These are phyloP conservation scores for Aegle marmelos DNA, from an alignment of 345 rosid species.

Conservation along the genomic window DNA sequence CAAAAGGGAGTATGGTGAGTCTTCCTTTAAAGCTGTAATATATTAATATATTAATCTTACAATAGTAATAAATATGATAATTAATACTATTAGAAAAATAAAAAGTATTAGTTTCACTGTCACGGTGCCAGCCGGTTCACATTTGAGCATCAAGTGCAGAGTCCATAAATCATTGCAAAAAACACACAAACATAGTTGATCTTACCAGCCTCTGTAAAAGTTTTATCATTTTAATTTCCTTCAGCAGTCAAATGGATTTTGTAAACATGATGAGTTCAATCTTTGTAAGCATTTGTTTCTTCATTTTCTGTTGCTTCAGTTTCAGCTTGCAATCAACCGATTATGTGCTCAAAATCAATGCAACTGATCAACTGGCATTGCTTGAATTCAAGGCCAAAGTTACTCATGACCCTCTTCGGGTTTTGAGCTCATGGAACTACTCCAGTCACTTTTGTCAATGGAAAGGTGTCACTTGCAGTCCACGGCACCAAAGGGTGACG, in stretches of 20 bases:
- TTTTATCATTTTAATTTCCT: no score
- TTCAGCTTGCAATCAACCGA: not conserved
- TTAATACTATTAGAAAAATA: no score
- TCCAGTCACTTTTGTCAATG: not conserved
- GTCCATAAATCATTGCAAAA: no score
- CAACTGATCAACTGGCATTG: slow-evolving; percentile 8
- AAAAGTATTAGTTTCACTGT: no score
- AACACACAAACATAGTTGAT: no score
- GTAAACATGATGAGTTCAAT: not conserved
- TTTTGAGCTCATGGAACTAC: not conserved
- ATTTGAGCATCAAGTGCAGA: no score
- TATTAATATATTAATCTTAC: no score
- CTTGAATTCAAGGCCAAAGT: not conserved
- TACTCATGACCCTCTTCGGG: not conserved
- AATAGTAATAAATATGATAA: no score
- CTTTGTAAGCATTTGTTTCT: not conserved
- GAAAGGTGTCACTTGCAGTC: not conserved
- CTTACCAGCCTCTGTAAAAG: no score
- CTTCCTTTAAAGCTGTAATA: no score
- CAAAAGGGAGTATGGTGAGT: no score
- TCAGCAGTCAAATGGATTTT: not conserved
- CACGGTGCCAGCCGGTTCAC: no score
- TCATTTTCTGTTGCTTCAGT: not conserved
- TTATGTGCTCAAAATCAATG: not conserved
- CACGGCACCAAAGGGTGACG: not conserved